Percentiles rank a stretch among this genome's conserved stretches.
Conservation (phyloP, 352 stramenopile species). For the Phytophthora chlamydospora region DNA sequence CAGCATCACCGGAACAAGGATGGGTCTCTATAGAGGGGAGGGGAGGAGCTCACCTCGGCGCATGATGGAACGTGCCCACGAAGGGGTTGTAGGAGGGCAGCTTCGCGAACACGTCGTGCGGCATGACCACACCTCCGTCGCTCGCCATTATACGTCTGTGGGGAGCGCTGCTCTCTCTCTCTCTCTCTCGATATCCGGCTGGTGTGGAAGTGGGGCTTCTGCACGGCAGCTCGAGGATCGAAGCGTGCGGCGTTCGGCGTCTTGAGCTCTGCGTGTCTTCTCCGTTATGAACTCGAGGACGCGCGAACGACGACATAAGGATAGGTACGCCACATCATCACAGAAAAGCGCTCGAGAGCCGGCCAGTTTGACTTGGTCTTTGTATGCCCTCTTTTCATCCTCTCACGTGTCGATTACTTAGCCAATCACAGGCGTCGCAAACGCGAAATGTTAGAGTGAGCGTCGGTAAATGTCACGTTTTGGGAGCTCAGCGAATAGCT, state of each 20-base stretch:
- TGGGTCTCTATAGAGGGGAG: background rate
- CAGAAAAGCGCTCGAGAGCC: conserved; percentile 35
- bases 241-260: conserved; percentile 16
- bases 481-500: too few relatives aligned
- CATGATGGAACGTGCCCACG: conserved; percentile 90
- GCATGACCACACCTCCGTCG: conserved; percentile 51
- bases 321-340: conserved; percentile 34
- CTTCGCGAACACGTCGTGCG: conserved; percentile 81
- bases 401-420: background rate
- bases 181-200: conserved; percentile 12
- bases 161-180: conserved; percentile 9
- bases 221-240: conserved; percentile 8
- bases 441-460: background rate
- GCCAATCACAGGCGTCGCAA: conserved; percentile 16
- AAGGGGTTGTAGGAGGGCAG: conserved; percentile 90
- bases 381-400: conserved; percentile 7
- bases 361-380: conserved; percentile 26
- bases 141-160: conserved; percentile 32
- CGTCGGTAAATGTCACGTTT: conserved; percentile 1
- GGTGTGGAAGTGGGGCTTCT: conserved; percentile 15
- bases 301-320: conserved; percentile 37
- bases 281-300: conserved; percentile 39
- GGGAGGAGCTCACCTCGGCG: conserved; percentile 60
- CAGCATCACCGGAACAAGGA: background rate
- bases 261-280: conserved; percentile 29